Evolutionary conservation across 495 filamentous ascomycete genomes (phyloP), one percentile per base, ranked within the genome.

Genomic region (Parachaetomium inaequale): DNA sequence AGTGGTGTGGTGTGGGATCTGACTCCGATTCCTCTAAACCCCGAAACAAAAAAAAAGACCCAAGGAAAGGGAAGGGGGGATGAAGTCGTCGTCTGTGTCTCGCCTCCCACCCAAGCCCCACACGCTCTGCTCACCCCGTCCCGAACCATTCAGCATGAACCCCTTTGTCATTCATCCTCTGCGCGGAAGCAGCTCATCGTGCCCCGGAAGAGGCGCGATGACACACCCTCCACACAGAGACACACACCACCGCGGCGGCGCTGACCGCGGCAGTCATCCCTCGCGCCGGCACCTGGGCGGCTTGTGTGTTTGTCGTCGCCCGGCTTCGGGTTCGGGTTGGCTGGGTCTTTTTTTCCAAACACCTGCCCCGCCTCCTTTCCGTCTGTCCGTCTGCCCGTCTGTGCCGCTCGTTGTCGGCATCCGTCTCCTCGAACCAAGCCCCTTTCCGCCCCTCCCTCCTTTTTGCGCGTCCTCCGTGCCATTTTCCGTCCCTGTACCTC

Each of bases 11-110:
- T 40, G 14, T 25, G 52, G 11, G 19, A 14, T 40, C 31, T 36
- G 38, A 45, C 54, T 56, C 54, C 31, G 36, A 25, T 31, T 45
- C 28, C 38, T 56, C 54, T 56, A 56, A 45, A 17, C 38, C 38
- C 54, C 12, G 38, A 32, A 42, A 2, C 19, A 26, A 23, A 19
- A 7, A 19, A 7, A 47, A 45, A 28, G 15, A 19, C 3, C 8
- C 36, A 15, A 21, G 6, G 34, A 26, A 50, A 17, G 17, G 10
- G 0, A 51, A 19, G n/a, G 11, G n/a, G 28, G 25, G 28, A 28
- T 28, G 7, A 6, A 50, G 28, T 4, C 10, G 49, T 38, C 25
- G 10, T 7, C 29, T 28, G 19, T 23, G 25, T 23, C 36, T 29
- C 17, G 7, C 26, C 29, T 4, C 34, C 38, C 14, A 5, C 5